Base-by-base conservation (phyloP, 371 early-diverging fungal species). In the Sanchytrium tribonematis region DNA sequence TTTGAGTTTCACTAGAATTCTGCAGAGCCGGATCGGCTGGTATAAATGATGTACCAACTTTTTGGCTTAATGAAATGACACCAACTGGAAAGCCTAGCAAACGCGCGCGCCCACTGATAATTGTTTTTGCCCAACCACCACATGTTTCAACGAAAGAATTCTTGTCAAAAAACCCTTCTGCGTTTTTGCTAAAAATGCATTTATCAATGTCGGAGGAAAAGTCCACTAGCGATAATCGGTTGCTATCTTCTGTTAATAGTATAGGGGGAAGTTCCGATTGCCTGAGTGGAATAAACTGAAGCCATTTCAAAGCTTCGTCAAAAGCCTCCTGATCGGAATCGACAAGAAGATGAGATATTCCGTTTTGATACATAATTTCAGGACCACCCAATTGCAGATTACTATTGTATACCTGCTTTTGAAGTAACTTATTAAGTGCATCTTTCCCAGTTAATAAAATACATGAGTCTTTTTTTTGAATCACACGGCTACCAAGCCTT, bases 321-420 rank as follows among this genome's bases (percentile, higher is more conserved):
- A 97, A 87, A 74, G 94, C 95, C 71, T 88, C 84, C 71, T 92
- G 82, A 76, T 97, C 97, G 75, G 95, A 89, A 72, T 88, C 83
- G 32, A 93, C 98, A 1, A 89, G 89, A 76, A 91, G 80, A 73
- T 98, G 98, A 31, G 92, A 90, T 1, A 97, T 90, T 73, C 97
- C 97, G 81, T 98, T 98, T 81, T 87, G 88, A 84, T 86, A 86
- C 93, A 98, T 93, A 81, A 98, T 93, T 77, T 93, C 94, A 28
- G 93, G 91, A 68, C 98, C 98, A 74, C 98, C 98, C 48, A 98
- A 83, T 78, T 98, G 96, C 77, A 96, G 76, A 82, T 98, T 98
- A 72, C 89, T 91, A 17, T 93, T 87, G 80, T 98, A 98, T 0
- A 97, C 95, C 73, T 96, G 91, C 69, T 96, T 88, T 71, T 98